phyloP scores from a whole-genome alignment of 495 filamentous ascomycete genomes.

The Tuber indicum region DNA sequence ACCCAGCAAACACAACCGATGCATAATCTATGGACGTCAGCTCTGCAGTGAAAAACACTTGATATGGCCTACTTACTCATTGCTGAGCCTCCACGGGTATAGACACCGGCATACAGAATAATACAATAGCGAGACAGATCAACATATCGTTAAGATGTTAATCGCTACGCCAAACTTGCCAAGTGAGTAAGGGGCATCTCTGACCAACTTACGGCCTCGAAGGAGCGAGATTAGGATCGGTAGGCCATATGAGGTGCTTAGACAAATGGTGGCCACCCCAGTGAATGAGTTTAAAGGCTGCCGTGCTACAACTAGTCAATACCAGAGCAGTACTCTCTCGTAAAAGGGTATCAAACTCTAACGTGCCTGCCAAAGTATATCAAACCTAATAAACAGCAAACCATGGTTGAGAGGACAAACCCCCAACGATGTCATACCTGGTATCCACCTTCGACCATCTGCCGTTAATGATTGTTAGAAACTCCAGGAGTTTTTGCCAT shows the following conservation, averaged over 20 bases:
- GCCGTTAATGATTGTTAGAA: slow-evolving; percentile 14
- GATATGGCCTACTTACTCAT: slow-evolving; percentile 45
- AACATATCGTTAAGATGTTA: slow-evolving; percentile 60
- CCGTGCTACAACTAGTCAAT: slow-evolving; percentile 40
- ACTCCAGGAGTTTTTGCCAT: neutral
- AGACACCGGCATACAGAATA: slow-evolving; percentile 51
- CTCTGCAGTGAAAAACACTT: slow-evolving; percentile 9
- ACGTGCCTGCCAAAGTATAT: slow-evolving; percentile 54
- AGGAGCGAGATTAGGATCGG: slow-evolving; percentile 57
- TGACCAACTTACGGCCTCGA: slow-evolving; percentile 56
- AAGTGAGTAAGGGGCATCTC: slow-evolving; percentile 52
- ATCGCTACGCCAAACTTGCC: slow-evolving; percentile 58
- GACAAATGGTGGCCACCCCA: slow-evolving; percentile 59
- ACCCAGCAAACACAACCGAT: slow-evolving; percentile 58
- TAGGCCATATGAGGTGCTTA: slow-evolving; percentile 57
- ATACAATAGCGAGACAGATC: slow-evolving; percentile 56
- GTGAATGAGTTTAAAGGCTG: slow-evolving; percentile 63
- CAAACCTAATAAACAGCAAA: slow-evolving; percentile 54
- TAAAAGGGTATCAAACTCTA: neutral
- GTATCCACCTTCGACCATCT: slow-evolving; percentile 55
- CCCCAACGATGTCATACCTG: slow-evolving; percentile 53
- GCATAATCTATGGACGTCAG: slow-evolving; percentile 51
- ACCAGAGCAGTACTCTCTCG: neutral
- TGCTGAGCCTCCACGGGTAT: slow-evolving; percentile 48
- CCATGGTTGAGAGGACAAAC: slow-evolving; percentile 52